Evolutionary conservation across 202 grass and related monocot species (phyloP).

Genomic region (Schoenoplectus tabernaemontani): DNA sequence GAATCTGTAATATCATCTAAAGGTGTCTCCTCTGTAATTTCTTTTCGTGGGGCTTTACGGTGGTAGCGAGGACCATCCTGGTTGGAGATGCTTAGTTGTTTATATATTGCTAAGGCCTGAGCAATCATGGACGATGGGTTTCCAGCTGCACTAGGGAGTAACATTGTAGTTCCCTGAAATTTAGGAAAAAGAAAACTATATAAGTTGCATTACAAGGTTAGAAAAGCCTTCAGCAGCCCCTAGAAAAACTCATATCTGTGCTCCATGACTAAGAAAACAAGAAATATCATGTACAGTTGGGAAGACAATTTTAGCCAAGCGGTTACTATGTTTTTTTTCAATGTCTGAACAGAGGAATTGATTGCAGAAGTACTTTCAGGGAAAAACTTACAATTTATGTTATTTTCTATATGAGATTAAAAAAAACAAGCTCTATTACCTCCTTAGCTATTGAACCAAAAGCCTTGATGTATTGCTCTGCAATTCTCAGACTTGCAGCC

Average conservation of each 20-base stretch:
- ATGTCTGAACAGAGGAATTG: background rate
- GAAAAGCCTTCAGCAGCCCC: background rate
- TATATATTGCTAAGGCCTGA: slow-evolving; percentile 60
- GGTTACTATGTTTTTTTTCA: too few relatives aligned
- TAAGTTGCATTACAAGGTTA: background rate
- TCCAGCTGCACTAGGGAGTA: slow-evolving; percentile 45
- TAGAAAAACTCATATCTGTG: background rate
- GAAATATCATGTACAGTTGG: background rate
- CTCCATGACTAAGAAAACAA: too few relatives aligned
- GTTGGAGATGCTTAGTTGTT: slow-evolving; percentile 29
- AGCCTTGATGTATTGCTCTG: slow-evolving; percentile 73
- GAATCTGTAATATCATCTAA: background rate
- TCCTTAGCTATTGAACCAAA: slow-evolving; percentile 63
- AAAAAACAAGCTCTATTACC: slow-evolving; percentile 27
- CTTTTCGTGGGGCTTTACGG: slow-evolving; percentile 1
- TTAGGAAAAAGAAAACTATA: background rate
- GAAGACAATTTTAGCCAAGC: background rate
- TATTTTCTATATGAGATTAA: background rate
- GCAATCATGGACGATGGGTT: slow-evolving; percentile 69
- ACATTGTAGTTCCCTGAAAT: slow-evolving; percentile 58
- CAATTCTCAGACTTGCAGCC: slow-evolving; percentile 72
- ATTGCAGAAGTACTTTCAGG: background rate
- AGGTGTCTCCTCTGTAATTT: slow-evolving; percentile 18
- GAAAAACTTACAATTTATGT: background rate
- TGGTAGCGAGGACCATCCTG: background rate